These are phyloP conservation scores for Chenopodium album DNA, from an alignment of 148 eudicot genomes.

Conservation along the genomic window DNA sequence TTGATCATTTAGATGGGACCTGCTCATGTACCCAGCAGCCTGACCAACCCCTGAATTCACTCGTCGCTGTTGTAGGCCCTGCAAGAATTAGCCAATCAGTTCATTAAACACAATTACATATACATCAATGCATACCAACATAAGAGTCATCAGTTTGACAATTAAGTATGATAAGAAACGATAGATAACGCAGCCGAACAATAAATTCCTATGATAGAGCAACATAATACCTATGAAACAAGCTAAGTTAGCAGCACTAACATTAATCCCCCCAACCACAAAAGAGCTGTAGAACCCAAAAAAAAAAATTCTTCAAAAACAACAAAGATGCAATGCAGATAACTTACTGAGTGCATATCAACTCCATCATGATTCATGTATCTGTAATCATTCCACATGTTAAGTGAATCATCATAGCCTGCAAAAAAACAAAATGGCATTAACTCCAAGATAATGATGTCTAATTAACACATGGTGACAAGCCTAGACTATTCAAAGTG, in stretches of 20 bases:
- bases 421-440: not conserved
- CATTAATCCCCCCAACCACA: not conserved
- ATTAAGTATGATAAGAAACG: not conserved
- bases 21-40: conserved; percentile 38
- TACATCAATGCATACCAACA: not conserved
- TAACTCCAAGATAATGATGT: not conserved
- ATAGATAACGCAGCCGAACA: not conserved
- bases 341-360: conserved; percentile 34
- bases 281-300: not conserved
- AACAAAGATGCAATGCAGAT: not conserved
- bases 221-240: not conserved
- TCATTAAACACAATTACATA: not conserved
- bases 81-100: not conserved
- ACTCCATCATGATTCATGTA: conserved; percentile 39
- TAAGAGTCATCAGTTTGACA: not conserved
- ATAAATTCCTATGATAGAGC: not conserved
- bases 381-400: conserved; percentile 47
- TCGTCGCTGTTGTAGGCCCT: conserved; percentile 39
- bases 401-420: conserved; percentile 43
- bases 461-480: not conserved
- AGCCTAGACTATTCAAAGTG: not conserved
- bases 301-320: not conserved
- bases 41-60: conserved; percentile 34
- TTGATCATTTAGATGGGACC: conserved; percentile 37
- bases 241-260: too few relatives aligned